Evolutionary conservation across 805 yeast genomes (phyloP).

Genomic region (Osmozyma mogii): DNA sequence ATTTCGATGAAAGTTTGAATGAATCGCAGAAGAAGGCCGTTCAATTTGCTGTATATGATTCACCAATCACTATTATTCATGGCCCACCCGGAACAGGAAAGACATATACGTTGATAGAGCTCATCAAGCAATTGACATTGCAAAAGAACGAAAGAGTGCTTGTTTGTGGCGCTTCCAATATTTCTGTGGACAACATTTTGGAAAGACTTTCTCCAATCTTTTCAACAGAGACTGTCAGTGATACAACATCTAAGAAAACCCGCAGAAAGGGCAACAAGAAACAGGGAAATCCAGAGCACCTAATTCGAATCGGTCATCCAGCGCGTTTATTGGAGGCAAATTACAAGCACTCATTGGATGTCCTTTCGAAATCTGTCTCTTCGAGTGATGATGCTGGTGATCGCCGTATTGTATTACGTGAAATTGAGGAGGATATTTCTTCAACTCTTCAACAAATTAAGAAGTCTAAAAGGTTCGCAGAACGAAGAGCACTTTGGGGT

Average conservation of each 20-base stretch:
- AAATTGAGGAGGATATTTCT: constrained; percentile 65
- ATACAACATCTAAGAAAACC: constrained; percentile 8
- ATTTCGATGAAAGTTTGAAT: constrained; percentile 44
- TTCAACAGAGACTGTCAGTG: constrained; percentile 12
- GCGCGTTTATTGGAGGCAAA: constrained; percentile 65
- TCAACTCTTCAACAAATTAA: constrained; percentile 46
- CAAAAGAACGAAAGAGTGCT: constrained; percentile 45
- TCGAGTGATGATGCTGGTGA: constrained; percentile 30
- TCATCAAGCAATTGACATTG: constrained; percentile 61
- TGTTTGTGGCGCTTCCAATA: constrained; percentile 92
- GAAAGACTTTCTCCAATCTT: constrained; percentile 50
- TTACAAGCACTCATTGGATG: constrained; percentile 67
- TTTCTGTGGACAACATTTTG: constrained; percentile 83
- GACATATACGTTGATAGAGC: constrained; percentile 77
- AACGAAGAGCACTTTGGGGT: constrained; percentile 57
- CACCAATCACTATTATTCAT: constrained; percentile 57
- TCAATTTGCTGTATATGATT: constrained; percentile 45
- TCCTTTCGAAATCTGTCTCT: constrained; percentile 51
- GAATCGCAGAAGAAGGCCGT: constrained; percentile 71
- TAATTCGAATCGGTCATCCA: constrained; percentile 91
- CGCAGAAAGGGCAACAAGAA: constrained; percentile 33
- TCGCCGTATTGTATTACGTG: constrained; percentile 45
- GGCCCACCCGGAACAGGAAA: constrained; percentile 84
- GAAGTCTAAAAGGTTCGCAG: constrained; percentile 55
- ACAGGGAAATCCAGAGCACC: constrained; percentile 20